Base-by-base conservation (phyloP, 352 stramenopile species). In the Globisporangium emineosum region DNA sequence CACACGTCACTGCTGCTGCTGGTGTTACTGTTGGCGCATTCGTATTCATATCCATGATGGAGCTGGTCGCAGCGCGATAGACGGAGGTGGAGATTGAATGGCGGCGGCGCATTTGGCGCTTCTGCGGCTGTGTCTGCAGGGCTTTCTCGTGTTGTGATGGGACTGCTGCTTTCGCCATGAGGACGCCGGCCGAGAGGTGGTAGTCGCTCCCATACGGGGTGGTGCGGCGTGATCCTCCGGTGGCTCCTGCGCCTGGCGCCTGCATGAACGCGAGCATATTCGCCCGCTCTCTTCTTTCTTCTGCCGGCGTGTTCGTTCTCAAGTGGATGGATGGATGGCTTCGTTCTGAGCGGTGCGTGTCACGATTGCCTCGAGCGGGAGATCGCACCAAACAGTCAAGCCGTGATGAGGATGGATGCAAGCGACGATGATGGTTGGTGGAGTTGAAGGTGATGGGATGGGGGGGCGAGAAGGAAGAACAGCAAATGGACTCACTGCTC, bases 111-210 rank as follows among this genome's bases (percentile, higher is more conserved):
- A 30, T 50, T 5, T 52, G 57, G 19, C 21, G 43, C 7, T 63
- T 51, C 37, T 55, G 54, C 52, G 27, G 50, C 55, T 68, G 69
- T 65, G 62, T 58, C 49, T 62, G 40, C 32, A 5, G 25, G 6
- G 43, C n/a, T 19, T 53, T 45, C 40, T 45, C 40, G 15, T 21
- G 17, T 21, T n/a, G 40, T 17, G 15, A 45, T 45, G 5, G 5
- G 12, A 15, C 37, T 45, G 37, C 13, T 45, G 32, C 27, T 21
- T 57, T 57, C 27, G 50, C 50, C 50, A 42, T 57, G 27, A 57
- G 50, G 3, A 57, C 27, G 8, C 50, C 50, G 17, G 50, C 50
- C 50, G 50, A n/a, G 27, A 57, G 50, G 27, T 32, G n/a, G 50
- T 19, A 57, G 50, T 57, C 50, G 50, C 27, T 57, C 2, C 27